These are phyloP conservation scores for Diaporthe longicolla DNA, from an alignment of 2,329 filamentous ascomycete genomes.

Conservation along the genomic window DNA sequence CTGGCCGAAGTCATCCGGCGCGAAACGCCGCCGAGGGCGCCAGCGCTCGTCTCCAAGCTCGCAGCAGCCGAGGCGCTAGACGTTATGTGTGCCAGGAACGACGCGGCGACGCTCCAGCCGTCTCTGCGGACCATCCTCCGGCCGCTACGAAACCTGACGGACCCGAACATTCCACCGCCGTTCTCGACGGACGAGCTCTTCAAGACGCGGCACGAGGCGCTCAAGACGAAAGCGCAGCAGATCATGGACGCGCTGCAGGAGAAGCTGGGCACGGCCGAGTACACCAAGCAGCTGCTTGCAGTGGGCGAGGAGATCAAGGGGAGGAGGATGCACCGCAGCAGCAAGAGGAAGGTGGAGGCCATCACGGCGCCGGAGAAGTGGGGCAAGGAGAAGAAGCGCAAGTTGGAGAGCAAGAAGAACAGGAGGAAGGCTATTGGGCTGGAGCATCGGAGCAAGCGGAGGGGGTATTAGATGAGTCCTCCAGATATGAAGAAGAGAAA, in stretches of 20 bases:
- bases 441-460: conserved; percentile 79
- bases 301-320: conserved; percentile 81
- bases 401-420: conserved; percentile 86
- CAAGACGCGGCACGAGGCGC: conserved; percentile 75
- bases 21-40: conserved; percentile 75
- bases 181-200: conserved; percentile 80
- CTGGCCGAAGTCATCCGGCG: conserved; percentile 84
- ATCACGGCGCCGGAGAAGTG: conserved; percentile 85
- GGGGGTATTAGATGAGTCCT: conserved; percentile 70
- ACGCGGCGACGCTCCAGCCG: conserved; percentile 68
- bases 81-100: conserved; percentile 75
- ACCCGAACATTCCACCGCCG: conserved; percentile 80
- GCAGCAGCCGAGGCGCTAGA: conserved; percentile 82
- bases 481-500: neutral
- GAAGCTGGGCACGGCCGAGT: conserved; percentile 85
- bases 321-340: conserved; percentile 79
- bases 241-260: conserved; percentile 87
- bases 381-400: conserved; percentile 84
- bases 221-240: conserved; percentile 81
- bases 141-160: conserved; percentile 85
- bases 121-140: conserved; percentile 73
- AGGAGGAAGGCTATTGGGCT: conserved; percentile 83
- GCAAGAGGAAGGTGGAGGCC: conserved; percentile 91
- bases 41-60: conserved; percentile 79
- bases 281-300: conserved; percentile 79